Percentiles rank a stretch among this genome's conserved stretches.
These are phyloP conservation scores for Diaporthe sp. DNA, from an alignment of 2,329 filamentous ascomycete genomes.

Conservation along the genomic window DNA sequence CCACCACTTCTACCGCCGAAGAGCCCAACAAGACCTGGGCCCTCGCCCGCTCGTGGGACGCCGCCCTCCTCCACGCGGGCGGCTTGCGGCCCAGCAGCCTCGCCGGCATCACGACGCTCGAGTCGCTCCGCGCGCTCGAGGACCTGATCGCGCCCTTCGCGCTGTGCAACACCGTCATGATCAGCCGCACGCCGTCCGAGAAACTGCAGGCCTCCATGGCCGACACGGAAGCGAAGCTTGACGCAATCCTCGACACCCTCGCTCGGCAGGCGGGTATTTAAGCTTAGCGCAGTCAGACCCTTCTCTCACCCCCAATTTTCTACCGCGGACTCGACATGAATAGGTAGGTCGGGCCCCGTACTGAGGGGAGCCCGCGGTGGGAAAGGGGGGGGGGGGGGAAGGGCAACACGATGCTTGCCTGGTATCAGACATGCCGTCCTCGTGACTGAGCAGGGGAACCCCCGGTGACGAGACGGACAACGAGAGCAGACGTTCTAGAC, in stretches of 20 bases:
- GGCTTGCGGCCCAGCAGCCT: slow-evolving; percentile 1
- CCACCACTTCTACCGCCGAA: not conserved
- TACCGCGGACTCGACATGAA: not conserved
- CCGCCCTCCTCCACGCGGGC: not conserved
- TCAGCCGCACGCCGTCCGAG: not conserved
- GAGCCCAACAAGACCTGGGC: not conserved
- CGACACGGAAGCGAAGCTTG: slow-evolving; percentile 11
- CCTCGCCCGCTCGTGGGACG: slow-evolving; percentile 1
- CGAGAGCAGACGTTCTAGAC: slow-evolving; percentile 1
- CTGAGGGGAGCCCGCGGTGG: not conserved
- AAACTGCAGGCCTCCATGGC: not conserved
- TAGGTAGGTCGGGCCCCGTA: not conserved
- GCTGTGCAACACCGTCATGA: not conserved
- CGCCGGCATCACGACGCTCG: not conserved
- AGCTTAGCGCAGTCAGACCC: not conserved
- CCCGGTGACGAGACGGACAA: not conserved
- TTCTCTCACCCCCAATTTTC: not conserved
- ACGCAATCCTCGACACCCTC: not conserved
- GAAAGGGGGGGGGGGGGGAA: not conserved
- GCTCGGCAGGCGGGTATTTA: not conserved
- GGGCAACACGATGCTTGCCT: not conserved
- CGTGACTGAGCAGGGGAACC: not conserved
- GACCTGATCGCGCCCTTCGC: not conserved
- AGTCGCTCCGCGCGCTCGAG: slow-evolving; percentile 17
- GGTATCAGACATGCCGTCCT: slow-evolving; percentile 6